phyloP scores from a whole-genome alignment of 2,329 filamentous ascomycete species.

The Talaromyces islandicus region DNA sequence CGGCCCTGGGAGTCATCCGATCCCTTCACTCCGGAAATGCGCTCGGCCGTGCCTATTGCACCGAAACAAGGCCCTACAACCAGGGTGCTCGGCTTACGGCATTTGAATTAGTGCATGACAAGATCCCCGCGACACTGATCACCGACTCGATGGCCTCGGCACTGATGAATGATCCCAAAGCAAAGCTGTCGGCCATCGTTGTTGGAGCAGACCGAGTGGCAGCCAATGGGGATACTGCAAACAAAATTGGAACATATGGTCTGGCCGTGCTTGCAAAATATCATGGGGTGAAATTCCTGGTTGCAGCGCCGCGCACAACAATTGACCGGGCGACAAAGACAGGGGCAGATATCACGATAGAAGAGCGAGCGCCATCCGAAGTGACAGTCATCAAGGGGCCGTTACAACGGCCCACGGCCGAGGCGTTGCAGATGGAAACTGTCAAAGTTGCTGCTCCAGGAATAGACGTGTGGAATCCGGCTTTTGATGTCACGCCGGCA shows the following conservation, averaged over 20 bases:
- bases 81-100: conserved; percentile 92
- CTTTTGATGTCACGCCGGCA: conserved; percentile 90
- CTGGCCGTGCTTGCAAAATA: conserved; percentile 83
- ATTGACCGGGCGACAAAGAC: conserved; percentile 78
- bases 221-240: conserved; percentile 94
- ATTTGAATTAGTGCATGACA: conserved; percentile 92
- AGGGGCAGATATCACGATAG: conserved; percentile 79
- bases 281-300: conserved; percentile 89
- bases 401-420: conserved; percentile 54
- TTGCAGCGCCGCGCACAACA: conserved; percentile 89
- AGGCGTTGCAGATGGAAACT: conserved; percentile 47
- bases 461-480: conserved; percentile 91
- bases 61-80: conserved; percentile 95
- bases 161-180: conserved; percentile 56
- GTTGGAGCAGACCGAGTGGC: conserved; percentile 94
- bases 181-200: conserved; percentile 77
- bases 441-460: conserved; percentile 72
- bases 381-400: conserved; percentile 80
- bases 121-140: conserved; percentile 83
- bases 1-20: conserved; percentile 87
- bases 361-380: conserved; percentile 76
- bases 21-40: conserved; percentile 62
- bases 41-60: conserved; percentile 84
- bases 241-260: conserved; percentile 95
- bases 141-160: conserved; percentile 96